Conservation (phyloP, 1,284 basidiomycete genomes). For the Cutaneotrichosporon cavernicola region DNA sequence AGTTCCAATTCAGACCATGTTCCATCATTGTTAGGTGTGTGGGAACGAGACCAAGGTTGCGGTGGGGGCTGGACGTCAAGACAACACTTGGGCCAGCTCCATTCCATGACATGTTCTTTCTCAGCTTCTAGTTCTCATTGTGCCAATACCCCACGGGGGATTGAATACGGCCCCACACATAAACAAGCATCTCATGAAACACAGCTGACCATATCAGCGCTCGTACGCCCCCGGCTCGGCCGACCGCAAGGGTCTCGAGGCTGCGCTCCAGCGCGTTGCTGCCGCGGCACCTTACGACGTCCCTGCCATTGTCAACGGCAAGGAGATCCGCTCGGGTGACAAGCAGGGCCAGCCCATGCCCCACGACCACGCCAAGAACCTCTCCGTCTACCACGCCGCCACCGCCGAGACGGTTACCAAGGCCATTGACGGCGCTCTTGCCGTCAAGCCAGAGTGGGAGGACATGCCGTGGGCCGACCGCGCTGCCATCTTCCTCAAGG, state of each 20-base stretch:
- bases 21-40: conserved; percentile 10
- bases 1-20: too few species aligned
- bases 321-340: conserved; percentile 82
- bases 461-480: conserved; percentile 92
- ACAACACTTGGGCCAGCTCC: too few species aligned
- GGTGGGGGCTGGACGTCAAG: too few species aligned
- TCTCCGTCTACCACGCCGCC: conserved; percentile 88
- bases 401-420: conserved; percentile 69
- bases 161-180: too few species aligned
- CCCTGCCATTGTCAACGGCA: conserved; percentile 88
- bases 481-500: conserved; percentile 96
- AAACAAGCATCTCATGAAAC: neutral
- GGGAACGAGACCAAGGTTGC: neutral
- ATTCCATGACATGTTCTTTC: too few species aligned
- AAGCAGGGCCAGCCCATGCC: conserved; percentile 77
- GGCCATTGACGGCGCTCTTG: conserved; percentile 85
- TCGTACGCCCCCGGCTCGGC: conserved; percentile 75
- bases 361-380: conserved; percentile 73
- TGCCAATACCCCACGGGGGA: too few species aligned
- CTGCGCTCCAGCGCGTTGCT: conserved; percentile 76
- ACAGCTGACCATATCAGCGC: conserved; percentile 41
- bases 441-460: conserved; percentile 87
- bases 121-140: too few species aligned
- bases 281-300: conserved; percentile 83
- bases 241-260: conserved; percentile 74